A percentile compares a stretch with the other conserved stretches of the same genome.
phyloP scores from a whole-genome alignment of 2,329 filamentous ascomycete species.

The Scedosporium aurantiacum region DNA sequence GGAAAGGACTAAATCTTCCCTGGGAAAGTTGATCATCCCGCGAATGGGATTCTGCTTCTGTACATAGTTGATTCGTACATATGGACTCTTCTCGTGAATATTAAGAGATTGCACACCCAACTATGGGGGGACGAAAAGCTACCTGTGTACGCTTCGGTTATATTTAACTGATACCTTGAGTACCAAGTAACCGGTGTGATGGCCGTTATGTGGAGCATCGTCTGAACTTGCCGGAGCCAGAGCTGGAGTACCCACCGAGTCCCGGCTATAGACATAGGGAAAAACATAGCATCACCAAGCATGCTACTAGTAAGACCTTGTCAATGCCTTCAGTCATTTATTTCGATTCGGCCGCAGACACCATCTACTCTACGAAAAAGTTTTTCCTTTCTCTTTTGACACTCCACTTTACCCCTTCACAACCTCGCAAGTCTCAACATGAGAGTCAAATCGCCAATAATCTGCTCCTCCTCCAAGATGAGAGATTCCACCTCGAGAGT shows the following conservation, averaged over 20 bases:
- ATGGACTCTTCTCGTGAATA: not conserved
- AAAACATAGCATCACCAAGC: too few relatives aligned
- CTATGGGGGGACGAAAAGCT: too few relatives aligned
- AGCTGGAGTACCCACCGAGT: too few relatives aligned
- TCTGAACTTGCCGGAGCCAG: too few relatives aligned
- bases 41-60: not conserved
- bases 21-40: not conserved
- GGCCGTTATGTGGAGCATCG: too few relatives aligned
- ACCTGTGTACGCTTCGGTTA: too few relatives aligned
- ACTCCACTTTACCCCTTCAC: conserved; percentile 25
- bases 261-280: too few relatives aligned
- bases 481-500: conserved; percentile 24
- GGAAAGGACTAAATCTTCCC: not conserved
- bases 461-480: conserved; percentile 74
- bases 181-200: too few relatives aligned
- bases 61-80: not conserved
- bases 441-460: conserved; percentile 74
- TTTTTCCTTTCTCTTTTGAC: not conserved
- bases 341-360: not conserved
- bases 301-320: too few relatives aligned
- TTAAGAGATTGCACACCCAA: not conserved
- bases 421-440: conserved; percentile 65
- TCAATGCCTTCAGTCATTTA: not conserved
- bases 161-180: too few relatives aligned
- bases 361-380: too few relatives aligned